phyloP scores from a whole-genome alignment of 352 stramenopile species.

The Globisporangium sylvaticum region DNA sequence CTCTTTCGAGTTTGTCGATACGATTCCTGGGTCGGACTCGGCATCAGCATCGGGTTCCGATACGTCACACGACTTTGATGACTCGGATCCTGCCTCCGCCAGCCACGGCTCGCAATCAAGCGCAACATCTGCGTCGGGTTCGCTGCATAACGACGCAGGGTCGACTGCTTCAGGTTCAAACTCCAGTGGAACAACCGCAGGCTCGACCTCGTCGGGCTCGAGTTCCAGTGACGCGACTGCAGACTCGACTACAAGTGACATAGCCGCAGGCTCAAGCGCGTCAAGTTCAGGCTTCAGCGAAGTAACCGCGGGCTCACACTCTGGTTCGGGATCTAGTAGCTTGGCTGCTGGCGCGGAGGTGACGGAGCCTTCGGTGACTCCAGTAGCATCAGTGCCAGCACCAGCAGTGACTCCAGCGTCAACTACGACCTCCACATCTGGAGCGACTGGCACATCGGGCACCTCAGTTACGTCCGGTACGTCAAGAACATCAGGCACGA shows the following conservation, averaged over 20 bases:
- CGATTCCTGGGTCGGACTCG: not conserved
- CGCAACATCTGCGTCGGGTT: too few relatives aligned
- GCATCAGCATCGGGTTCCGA: not conserved
- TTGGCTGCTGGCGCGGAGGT: not conserved
- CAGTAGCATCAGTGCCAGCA: not conserved
- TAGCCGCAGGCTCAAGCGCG: not conserved
- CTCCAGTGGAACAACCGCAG: not conserved
- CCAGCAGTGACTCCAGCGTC: not conserved
- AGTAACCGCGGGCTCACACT: not conserved
- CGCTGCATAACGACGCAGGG: not conserved
- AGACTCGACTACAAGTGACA: not conserved
- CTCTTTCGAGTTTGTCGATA: constrained; percentile 9
- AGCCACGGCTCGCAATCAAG: not conserved
- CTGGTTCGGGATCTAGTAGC: not conserved
- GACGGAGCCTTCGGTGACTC: not conserved
- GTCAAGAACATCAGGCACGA: not conserved
- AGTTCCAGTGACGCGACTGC: not conserved
- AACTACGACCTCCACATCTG: not conserved
- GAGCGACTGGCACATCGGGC: not conserved
- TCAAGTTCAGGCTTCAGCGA: not conserved
- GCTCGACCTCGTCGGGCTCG: not conserved
- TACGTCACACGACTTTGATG: not conserved
- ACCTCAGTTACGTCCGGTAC: not conserved
- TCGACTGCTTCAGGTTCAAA: not conserved
- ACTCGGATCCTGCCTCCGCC: not conserved